These are phyloP conservation scores for Quercus berberidifolia DNA, from an alignment of 306 rosid species.

Conservation along the genomic window DNA sequence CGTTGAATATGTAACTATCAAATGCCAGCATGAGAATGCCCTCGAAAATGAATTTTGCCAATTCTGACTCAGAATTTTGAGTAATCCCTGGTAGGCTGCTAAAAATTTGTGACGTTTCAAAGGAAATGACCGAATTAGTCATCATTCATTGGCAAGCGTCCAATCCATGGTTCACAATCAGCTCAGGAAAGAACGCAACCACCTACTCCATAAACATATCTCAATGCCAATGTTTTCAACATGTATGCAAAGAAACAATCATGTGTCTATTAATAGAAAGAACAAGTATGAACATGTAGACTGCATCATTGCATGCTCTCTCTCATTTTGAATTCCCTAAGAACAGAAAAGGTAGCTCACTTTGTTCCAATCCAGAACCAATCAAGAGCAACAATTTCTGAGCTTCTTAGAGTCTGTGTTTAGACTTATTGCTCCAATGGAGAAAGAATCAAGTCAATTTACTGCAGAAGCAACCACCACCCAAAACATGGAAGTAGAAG, in stretches of 20 bases:
- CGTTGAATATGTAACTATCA: too few species aligned
- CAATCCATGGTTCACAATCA: neutral
- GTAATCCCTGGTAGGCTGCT: too few species aligned
- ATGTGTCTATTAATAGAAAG: neutral
- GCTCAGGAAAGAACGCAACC: neutral
- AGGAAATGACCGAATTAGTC: too few species aligned
- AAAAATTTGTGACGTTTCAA: too few species aligned
- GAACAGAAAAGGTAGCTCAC: neutral
- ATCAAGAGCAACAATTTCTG: neutral
- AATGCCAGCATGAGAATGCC: too few species aligned
- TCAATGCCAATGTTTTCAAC: neutral
- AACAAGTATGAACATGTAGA: neutral
- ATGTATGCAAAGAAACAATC: neutral
- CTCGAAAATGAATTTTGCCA: too few species aligned
- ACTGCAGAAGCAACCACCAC: slow-evolving; percentile 21
- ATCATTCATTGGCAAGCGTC: slow-evolving; percentile 2
- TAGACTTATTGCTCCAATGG: slow-evolving; percentile 35
- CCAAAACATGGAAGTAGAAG: slow-evolving; percentile 34
- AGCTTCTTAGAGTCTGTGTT: slow-evolving; percentile 6
- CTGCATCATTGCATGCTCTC: neutral
- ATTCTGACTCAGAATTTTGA: too few species aligned
- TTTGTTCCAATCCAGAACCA: slow-evolving; percentile 9
- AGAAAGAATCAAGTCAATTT: slow-evolving; percentile 24
- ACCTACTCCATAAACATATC: too few species aligned
- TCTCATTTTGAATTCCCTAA: neutral